These are phyloP conservation scores for Erodium trifolium DNA, from an alignment of 441 rosid species.

Conservation along the genomic window DNA sequence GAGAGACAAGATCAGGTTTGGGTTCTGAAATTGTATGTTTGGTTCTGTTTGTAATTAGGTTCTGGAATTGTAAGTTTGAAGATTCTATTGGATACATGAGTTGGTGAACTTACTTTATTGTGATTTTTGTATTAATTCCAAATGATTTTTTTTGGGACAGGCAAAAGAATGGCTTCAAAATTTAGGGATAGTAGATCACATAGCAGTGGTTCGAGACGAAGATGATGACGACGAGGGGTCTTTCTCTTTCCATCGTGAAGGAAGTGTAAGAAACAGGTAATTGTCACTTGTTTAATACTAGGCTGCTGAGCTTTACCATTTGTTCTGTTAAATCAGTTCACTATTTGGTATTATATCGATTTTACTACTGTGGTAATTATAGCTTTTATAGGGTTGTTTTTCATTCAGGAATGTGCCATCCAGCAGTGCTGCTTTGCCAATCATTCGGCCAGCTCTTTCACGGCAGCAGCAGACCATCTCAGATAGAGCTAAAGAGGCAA, in stretches of 20 bases:
- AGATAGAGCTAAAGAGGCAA: slow-evolving; percentile 85
- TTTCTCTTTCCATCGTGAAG: slow-evolving; percentile 55
- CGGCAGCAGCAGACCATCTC: slow-evolving; percentile 63
- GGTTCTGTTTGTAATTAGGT: not conserved
- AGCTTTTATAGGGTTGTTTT: slow-evolving; percentile 10
- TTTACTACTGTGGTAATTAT: slow-evolving; percentile 15
- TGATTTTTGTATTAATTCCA: slow-evolving; percentile 36
- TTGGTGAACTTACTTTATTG: not conserved
- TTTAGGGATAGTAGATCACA: slow-evolving; percentile 94
- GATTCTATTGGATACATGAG: not conserved
- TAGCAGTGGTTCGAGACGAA: slow-evolving; percentile 51
- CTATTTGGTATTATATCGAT: not conserved
- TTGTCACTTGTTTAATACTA: too few species aligned
- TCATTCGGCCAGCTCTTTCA: slow-evolving; percentile 84
- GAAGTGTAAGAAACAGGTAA: slow-evolving; percentile 65
- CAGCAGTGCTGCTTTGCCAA: slow-evolving; percentile 77
- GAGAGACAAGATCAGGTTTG: slow-evolving; percentile 99
- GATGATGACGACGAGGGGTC: slow-evolving; percentile 82
- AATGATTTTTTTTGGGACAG: slow-evolving; percentile 52
- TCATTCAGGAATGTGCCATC: slow-evolving; percentile 92
- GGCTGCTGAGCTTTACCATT: slow-evolving; percentile 10
- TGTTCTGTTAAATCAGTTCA: not conserved
- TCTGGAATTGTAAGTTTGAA: not conserved
- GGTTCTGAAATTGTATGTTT: slow-evolving; percentile 2
- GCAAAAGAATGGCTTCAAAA: slow-evolving; percentile 99